A percentile compares a stretch with the other conserved stretches of the same genome.
Evolutionary conservation across 139 green algal genomes (phyloP).

Genomic region (Micractinium conductrix): DNA sequence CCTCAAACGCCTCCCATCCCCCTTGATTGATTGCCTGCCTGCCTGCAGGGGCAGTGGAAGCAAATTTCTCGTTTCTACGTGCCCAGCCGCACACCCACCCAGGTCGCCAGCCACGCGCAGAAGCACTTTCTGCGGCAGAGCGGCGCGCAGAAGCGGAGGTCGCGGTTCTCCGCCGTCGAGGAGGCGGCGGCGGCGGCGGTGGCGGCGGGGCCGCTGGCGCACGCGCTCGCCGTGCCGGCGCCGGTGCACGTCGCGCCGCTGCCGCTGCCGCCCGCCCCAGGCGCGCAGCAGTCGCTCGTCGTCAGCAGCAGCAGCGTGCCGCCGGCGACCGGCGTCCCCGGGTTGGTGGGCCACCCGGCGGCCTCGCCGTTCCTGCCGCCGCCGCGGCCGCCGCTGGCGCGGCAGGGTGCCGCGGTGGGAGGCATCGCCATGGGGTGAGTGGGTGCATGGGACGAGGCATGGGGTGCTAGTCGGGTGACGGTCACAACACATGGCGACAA

Average conservation of each 20-base stretch:
- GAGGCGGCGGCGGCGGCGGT: constrained; percentile 18
- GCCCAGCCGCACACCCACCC: constrained; percentile 76
- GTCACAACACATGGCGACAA: no score
- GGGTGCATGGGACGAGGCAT: no score
- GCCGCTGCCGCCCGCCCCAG: no score
- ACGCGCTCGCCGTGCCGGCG: neutral
- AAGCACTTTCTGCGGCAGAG: constrained; percentile 89
- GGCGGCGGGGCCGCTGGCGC: neutral
- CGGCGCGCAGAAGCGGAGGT: constrained; percentile 80
- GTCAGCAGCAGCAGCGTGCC: no score
- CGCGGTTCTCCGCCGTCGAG: constrained; percentile 63
- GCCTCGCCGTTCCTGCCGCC: neutral
- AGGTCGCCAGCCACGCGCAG: constrained; percentile 91
- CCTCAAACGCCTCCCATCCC: neutral
- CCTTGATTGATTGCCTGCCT: neutral
- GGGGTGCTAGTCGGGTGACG: no score
- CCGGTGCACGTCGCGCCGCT: neutral
- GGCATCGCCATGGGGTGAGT: neutral
- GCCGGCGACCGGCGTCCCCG: neutral
- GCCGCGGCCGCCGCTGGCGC: constrained; percentile 5
- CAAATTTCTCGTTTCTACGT: constrained; percentile 79
- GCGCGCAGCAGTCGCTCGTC: no score
- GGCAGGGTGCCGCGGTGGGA: neutral
- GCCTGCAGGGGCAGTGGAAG: constrained; percentile 83
- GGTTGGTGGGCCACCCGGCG: constrained; percentile 20